phyloP scores from a whole-genome alignment of 192 early-diverging fungal species.

The Jimgerdemannia flammicorona region DNA sequence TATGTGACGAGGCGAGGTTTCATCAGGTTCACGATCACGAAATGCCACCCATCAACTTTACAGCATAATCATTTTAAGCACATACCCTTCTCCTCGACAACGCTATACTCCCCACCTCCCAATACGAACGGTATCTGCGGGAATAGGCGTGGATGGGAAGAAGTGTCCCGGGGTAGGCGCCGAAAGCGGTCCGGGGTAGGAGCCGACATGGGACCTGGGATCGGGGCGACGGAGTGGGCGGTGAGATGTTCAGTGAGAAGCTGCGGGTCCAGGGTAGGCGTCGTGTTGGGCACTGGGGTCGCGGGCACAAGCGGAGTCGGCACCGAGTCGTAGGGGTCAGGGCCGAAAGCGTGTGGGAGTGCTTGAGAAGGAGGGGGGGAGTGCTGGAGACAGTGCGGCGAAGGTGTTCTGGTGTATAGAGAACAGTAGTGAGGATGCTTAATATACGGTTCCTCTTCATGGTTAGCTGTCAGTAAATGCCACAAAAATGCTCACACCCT shows the following conservation, averaged over 20 bases:
- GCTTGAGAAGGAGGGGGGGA: conserved; percentile 12
- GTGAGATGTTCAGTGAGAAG: background rate
- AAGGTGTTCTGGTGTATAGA: conserved; percentile 7
- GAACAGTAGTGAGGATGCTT: background rate
- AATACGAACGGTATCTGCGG: conserved; percentile 43
- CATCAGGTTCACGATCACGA: conserved; percentile 1
- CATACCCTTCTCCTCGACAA: conserved; percentile 38
- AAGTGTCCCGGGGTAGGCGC: conserved; percentile 18
- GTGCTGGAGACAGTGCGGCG: conserved; percentile 45
- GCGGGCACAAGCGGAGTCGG: conserved; percentile 47
- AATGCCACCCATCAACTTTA: conserved; percentile 18
- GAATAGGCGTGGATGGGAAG: conserved; percentile 36
- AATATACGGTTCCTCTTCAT: too few species aligned
- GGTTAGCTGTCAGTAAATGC: background rate
- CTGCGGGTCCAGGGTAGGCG: conserved; percentile 45
- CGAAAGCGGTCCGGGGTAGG: conserved; percentile 17
- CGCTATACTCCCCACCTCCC: conserved; percentile 47
- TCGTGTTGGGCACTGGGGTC: conserved; percentile 51
- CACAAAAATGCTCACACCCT: conserved; percentile 12
- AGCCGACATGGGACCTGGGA: conserved; percentile 18
- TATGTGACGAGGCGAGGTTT: background rate
- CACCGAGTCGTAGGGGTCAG: conserved; percentile 43
- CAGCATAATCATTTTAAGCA: conserved; percentile 24
- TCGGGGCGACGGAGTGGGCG: background rate
- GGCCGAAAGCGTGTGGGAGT: conserved; percentile 38